Conservation (phyloP, 108 stramenopile genomes). For the Poteriospumella lacustris region DNA sequence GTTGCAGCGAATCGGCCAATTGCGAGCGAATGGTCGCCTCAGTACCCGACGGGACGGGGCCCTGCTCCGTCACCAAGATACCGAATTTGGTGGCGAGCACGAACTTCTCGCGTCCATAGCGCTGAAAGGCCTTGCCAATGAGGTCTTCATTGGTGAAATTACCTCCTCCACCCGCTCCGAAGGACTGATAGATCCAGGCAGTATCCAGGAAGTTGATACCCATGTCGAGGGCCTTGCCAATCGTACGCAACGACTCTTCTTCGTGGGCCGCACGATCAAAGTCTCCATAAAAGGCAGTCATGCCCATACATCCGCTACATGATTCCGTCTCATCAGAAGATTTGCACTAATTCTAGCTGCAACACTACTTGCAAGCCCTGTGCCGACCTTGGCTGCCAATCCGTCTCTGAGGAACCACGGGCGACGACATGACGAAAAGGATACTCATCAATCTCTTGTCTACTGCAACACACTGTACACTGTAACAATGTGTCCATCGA, state of each 20-base stretch:
- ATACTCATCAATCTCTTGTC: no score
- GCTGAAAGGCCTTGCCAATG: conserved; percentile 5
- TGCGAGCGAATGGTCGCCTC: conserved; percentile 15
- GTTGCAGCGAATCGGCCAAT: conserved; percentile 32
- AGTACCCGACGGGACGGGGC: neutral
- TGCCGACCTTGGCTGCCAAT: no score
- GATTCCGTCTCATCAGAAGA: neutral
- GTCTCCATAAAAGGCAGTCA: conserved; percentile 28
- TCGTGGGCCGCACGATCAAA: conserved; percentile 24
- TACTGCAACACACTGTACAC: no score
- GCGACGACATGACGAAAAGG: no score
- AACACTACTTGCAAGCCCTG: no score
- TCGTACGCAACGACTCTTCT: conserved; percentile 5
- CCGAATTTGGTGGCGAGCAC: conserved; percentile 20
- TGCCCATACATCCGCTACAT: conserved; percentile 32
- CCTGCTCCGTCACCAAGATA: neutral
- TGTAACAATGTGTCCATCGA: no score
- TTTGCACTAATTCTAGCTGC: neutral
- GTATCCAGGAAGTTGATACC: conserved; percentile 27
- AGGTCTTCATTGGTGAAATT: conserved; percentile 23
- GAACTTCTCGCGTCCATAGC: conserved; percentile 19
- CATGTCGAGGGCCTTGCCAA: conserved; percentile 12
- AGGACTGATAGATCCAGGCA: conserved; percentile 28
- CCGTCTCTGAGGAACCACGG: no score
- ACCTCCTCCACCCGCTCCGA: neutral